Conservation (phyloP, 2,329 filamentous ascomycete genomes). For the Arthrobotrys musiformis region DNA sequence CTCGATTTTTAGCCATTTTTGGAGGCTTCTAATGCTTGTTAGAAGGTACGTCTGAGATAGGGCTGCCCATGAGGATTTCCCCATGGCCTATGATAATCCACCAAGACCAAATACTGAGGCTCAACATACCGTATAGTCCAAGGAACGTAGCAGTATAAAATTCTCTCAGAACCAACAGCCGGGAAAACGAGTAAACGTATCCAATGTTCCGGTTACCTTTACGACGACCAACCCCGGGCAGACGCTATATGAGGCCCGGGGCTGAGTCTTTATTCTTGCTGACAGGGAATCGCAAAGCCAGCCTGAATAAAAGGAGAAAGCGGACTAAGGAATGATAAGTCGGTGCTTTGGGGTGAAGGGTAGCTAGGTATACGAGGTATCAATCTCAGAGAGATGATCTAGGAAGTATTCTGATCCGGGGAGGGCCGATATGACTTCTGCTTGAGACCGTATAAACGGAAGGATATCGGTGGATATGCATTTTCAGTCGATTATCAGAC, state of each 20-base stretch:
- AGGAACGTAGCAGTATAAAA: constrained; percentile 34
- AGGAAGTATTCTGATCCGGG: neutral
- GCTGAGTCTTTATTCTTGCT: neutral
- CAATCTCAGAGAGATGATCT: neutral
- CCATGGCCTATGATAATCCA: neutral
- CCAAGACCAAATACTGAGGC: neutral
- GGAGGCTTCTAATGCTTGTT: neutral
- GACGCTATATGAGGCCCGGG: constrained; percentile 24
- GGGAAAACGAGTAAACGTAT: neutral
- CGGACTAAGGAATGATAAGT: constrained; percentile 29
- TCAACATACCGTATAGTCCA: constrained; percentile 46
- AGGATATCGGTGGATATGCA: neutral
- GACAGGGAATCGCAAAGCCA: constrained; percentile 25
- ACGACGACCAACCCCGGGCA: neutral
- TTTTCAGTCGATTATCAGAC: neutral
- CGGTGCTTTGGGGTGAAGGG: neutral
- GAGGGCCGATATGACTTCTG: neutral
- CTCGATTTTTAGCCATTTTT: constrained; percentile 32
- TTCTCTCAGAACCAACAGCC: neutral
- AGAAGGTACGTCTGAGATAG: neutral
- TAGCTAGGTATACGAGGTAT: neutral
- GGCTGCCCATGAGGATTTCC: neutral
- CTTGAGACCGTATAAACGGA: neutral
- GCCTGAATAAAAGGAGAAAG: neutral
- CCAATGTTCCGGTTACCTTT: neutral